Base-by-base conservation (phyloP, 306 rosid species). In the Dalbergia oliveri region DNA sequence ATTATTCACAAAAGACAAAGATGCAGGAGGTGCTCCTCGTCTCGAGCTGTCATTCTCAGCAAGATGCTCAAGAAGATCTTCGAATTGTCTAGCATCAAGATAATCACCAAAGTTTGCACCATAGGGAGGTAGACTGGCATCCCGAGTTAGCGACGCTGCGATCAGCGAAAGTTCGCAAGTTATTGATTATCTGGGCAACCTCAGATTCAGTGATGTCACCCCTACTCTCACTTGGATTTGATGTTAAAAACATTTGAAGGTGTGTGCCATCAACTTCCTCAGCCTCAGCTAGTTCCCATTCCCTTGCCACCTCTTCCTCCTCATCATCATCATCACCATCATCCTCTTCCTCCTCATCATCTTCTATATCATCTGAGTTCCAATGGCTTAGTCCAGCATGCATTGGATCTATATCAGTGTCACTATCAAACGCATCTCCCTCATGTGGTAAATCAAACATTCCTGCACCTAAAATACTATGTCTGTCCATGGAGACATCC, bases 371-470 rank as follows among this genome's bases (percentile, higher is more conserved):
- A 72, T 89, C 90, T 6, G 87, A 87, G 84, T 87, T 82, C 99
- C 94, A 91, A 14, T 84, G 93, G 84, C 83, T 41, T 11, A 87
- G 86, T 77, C 97, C 90, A 61, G 97, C 97, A 86, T 80, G 93
- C 99, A 96, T 93, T 23, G 99, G 99, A 85, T 96, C 98, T 23
- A 93, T 96, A 80, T 96, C 99, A 66, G 90, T 87, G 70, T 96
- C 99, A 61, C 90, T 89, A 44, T 89, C 92, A 78, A 82, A 84
- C 63, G 75, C 91, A 61, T 82, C 84, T 77, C 80, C 91, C 68
- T 68, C 91, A 69, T 78, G 85, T 0, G 79, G 92, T 54, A 87
- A 83, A 83, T 72, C 73, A 79, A 84, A 85, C 67, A 78, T 84
- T 76, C 87, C 91, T 51, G 83, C 78, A 60, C 88, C 97, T 65